Base-by-base conservation (phyloP, 176 grass and related monocot genomes). In the Dendrocalamus sinicus region DNA sequence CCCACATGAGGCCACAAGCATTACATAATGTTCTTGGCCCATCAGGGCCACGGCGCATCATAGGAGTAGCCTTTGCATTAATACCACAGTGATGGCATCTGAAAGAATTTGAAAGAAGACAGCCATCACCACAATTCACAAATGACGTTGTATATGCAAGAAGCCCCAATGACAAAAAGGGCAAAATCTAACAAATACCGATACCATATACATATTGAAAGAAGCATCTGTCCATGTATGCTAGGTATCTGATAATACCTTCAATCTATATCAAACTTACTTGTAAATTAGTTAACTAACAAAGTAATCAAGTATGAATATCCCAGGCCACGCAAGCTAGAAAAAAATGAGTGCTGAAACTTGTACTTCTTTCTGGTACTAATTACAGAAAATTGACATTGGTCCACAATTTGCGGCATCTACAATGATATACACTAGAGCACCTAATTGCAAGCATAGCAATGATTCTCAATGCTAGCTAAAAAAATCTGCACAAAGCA, bases 1-100 rank as follows among this genome's bases (percentile, higher is more conserved):
- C 96, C 96, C 96, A 98, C 96, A 98, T 98, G 72, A 98, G 89
- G 54, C 96, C 96, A 54, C 96, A 98, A 67, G 96, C 96, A 89
- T 98, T 98, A 81, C 96, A 98, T 61, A 98, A 88, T 23, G 96
- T 98, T 81, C 96, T 98, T 72, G 96, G 96, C 54, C 96, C 96
- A 50, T 98, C 91, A 88, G 96, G 96, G 85, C 96, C 96, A 68
- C 91, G 91, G 12, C 96, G 93, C 96, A 98, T 98, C 96, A 98
- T 98, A 82, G 96, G 96, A 48, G 96, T 98, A 68, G 84, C 73
- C 12, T 88, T 86, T 75, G 93, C 88, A 85, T 57, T 92, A 78
- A 83, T 95, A 54, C 93, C 91, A 88, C 96, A 98, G 70, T 98
- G 96, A 92, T 92, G 93, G 62, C 96, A 98, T 81, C 96, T 98